A percentile compares a stretch with the other conserved stretches of the same genome.
Conservation (phyloP, 2,329 filamentous ascomycete species). For the Colletotrichum sp. region DNA sequence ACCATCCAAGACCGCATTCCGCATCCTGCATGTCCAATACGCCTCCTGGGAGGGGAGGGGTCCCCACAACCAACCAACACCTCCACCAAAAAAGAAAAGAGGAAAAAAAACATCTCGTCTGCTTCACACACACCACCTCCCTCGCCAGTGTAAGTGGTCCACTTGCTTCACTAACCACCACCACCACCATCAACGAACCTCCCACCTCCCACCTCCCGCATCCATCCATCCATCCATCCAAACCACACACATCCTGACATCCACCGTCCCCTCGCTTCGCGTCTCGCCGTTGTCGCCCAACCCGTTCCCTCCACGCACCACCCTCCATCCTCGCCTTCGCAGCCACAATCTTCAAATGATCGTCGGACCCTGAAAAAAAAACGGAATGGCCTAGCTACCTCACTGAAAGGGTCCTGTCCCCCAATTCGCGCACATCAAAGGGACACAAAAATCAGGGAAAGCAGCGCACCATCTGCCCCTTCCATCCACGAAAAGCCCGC, state of each 20-base stretch:
- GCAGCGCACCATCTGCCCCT: background rate
- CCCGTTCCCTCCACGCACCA: background rate
- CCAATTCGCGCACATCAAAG: background rate
- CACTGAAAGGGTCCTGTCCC: background rate
- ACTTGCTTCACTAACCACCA: background rate
- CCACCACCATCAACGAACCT: background rate
- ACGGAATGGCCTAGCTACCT: background rate
- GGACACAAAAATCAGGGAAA: background rate
- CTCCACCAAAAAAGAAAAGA: background rate
- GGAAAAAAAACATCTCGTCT: background rate
- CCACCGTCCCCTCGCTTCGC: background rate
- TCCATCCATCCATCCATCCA: background rate
- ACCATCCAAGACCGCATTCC: constrained; percentile 15
- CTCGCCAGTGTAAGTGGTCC: background rate
- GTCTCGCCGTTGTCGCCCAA: background rate
- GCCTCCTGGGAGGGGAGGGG: background rate
- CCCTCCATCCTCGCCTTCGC: background rate
- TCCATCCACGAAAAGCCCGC: background rate
- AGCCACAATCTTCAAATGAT: constrained; percentile 16
- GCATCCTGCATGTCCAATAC: constrained; percentile 11
- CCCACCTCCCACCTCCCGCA: background rate
- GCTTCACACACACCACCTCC: background rate
- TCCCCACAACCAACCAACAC: background rate
- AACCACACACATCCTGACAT: background rate
- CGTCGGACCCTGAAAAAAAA: constrained; percentile 15